These are phyloP conservation scores for Colletotrichum tropicicola DNA, from an alignment of 2,329 filamentous ascomycete species.

Conservation along the genomic window DNA sequence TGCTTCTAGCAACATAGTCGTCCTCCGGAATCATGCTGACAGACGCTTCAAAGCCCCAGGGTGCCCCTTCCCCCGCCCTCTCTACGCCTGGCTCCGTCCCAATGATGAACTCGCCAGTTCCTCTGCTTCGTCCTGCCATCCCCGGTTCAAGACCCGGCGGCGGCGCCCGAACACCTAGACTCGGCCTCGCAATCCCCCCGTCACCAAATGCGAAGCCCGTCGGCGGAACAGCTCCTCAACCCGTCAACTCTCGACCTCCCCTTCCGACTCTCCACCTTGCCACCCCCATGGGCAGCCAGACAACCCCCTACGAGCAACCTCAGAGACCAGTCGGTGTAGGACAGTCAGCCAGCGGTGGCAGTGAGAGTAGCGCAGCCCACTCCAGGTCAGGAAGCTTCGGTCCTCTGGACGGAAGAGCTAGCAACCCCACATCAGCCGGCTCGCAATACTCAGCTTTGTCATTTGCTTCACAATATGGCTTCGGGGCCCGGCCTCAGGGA, in stretches of 20 bases:
- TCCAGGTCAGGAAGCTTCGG: slow-evolving; percentile 88
- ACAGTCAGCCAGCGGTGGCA: slow-evolving; percentile 78
- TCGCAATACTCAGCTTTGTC: slow-evolving; percentile 86
- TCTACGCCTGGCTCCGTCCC: slow-evolving; percentile 50
- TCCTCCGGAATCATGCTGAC: not conserved
- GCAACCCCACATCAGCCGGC: slow-evolving; percentile 86
- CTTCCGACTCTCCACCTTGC: slow-evolving; percentile 85
- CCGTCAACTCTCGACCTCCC: slow-evolving; percentile 62
- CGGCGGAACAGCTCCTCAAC: slow-evolving; percentile 54
- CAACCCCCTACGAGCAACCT: slow-evolving; percentile 74
- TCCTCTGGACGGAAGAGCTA: slow-evolving; percentile 76
- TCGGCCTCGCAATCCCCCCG: slow-evolving; percentile 90
- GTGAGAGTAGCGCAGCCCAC: slow-evolving; percentile 81
- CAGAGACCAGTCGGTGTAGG: slow-evolving; percentile 61
- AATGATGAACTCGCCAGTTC: slow-evolving; percentile 79
- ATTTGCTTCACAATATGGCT: slow-evolving; percentile 78
- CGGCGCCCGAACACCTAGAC: slow-evolving; percentile 74
- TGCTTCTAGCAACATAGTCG: not conserved
- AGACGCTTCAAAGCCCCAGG: not conserved
- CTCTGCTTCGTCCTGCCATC: slow-evolving; percentile 84
- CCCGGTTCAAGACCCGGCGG: slow-evolving; percentile 72
- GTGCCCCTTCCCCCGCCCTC: slow-evolving; percentile 33
- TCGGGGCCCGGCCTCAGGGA: slow-evolving; percentile 72
- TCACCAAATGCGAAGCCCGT: slow-evolving; percentile 86
- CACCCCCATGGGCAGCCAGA: slow-evolving; percentile 86